phyloP scores from a whole-genome alignment of 2,329 filamentous ascomycete genomes.

The Mycosphaerella arachidis region DNA sequence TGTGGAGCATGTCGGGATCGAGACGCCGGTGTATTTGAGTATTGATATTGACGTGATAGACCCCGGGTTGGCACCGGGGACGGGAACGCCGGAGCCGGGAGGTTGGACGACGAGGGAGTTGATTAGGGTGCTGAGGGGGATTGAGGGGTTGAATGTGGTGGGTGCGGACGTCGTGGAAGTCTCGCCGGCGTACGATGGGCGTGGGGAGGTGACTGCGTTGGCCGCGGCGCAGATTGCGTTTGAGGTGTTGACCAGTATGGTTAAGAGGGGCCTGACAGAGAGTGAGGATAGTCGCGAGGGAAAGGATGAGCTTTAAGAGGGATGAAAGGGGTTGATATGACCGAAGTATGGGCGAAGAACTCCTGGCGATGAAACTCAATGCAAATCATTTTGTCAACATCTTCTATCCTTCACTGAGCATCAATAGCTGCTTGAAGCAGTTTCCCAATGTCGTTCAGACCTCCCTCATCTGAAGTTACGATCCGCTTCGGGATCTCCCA shows the following conservation, averaged over 20 bases:
- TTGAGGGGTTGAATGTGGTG: slow-evolving; percentile 76
- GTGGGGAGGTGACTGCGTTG: slow-evolving; percentile 74
- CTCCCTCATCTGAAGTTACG: slow-evolving; percentile 46
- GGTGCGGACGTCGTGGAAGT: slow-evolving; percentile 91
- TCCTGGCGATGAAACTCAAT: background rate
- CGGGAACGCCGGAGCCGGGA: slow-evolving; percentile 58
- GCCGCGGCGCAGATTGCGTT: slow-evolving; percentile 80
- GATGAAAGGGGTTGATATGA: background rate
- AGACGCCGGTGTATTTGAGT: slow-evolving; percentile 64
- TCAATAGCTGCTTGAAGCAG: slow-evolving; percentile 27
- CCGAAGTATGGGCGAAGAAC: background rate
- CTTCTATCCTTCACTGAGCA: background rate
- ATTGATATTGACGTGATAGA: slow-evolving; percentile 57
- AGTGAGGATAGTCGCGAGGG: slow-evolving; percentile 16
- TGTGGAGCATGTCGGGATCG: slow-evolving; percentile 64
- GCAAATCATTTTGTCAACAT: background rate
- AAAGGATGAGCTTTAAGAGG: slow-evolving; percentile 26
- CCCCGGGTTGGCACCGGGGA: slow-evolving; percentile 50
- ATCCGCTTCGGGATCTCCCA: slow-evolving; percentile 89
- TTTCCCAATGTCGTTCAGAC: slow-evolving; percentile 25
- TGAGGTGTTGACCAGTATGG: slow-evolving; percentile 76
- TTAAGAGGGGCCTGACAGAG: slow-evolving; percentile 52
- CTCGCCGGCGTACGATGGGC: slow-evolving; percentile 75
- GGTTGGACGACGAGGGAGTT: slow-evolving; percentile 89
- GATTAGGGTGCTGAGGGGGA: slow-evolving; percentile 73